Evolutionary conservation across 768 basidiomycete genomes (phyloP).

Genomic region (Vishniacozyma victoriae): DNA sequence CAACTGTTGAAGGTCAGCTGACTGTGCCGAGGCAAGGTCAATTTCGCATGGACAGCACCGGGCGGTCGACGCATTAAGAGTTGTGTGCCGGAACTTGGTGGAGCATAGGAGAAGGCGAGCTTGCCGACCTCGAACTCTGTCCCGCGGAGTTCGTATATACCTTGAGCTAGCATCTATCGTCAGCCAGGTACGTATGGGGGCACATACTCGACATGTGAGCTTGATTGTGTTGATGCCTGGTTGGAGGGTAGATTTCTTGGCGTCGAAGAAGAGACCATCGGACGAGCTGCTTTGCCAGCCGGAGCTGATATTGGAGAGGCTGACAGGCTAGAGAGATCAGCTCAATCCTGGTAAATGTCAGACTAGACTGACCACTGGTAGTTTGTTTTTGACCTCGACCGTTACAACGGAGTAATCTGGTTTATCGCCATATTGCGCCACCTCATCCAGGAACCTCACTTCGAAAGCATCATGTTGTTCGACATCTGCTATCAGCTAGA

Average conservation of each 20-base stretch:
- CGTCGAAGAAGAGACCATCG: constrained; percentile 55
- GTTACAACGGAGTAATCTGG: constrained; percentile 64
- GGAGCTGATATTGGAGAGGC: constrained; percentile 60
- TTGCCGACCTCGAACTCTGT: constrained; percentile 6
- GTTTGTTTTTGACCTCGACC: constrained; percentile 58
- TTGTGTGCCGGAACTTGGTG: no score
- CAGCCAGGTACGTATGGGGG: not conserved
- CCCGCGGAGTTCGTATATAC: constrained; percentile 52
- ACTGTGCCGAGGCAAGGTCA: constrained; percentile 48
- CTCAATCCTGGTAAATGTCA: no score
- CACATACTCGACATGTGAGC: constrained; percentile 67
- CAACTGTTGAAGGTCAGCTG: constrained; percentile 1
- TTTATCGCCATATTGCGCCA: constrained; percentile 55
- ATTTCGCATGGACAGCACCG: constrained; percentile 58
- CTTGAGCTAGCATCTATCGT: constrained; percentile 64
- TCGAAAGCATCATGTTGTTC: constrained; percentile 15
- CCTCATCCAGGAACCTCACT: constrained; percentile 46
- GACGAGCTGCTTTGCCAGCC: not conserved
- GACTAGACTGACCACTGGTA: constrained; percentile 64
- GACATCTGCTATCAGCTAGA: constrained; percentile 7
- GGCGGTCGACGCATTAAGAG: no score
- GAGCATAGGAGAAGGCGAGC: no score
- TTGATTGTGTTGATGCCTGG: constrained; percentile 59
- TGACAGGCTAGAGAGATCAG: constrained; percentile 48
- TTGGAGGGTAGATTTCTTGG: constrained; percentile 50